These are phyloP conservation scores for Hypoxylon sp. DNA, from an alignment of 2,329 filamentous ascomycete genomes.

Conservation along the genomic window DNA sequence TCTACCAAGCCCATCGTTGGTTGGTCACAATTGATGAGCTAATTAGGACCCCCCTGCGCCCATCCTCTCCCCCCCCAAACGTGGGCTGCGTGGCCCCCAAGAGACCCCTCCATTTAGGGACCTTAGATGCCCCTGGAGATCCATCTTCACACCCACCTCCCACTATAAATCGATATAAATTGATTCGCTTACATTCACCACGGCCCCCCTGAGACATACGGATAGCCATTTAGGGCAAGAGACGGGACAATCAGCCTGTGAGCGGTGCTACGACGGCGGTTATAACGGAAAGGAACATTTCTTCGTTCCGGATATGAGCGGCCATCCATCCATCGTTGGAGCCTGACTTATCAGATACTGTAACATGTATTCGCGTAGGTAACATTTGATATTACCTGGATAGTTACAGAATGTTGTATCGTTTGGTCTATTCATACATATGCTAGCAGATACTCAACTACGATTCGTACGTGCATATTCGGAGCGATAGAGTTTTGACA, in stretches of 20 bases:
- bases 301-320: conserved; percentile 27
- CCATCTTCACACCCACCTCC: conserved; percentile 20
- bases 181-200: conserved; percentile 11
- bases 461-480: too few relatives aligned
- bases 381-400: too few relatives aligned
- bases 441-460: too few relatives aligned
- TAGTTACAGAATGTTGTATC: too few relatives aligned
- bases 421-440: too few relatives aligned
- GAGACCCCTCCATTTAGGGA: conserved; percentile 14
- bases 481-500: too few relatives aligned
- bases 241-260: conserved; percentile 34
- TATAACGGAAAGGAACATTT: conserved; percentile 37
- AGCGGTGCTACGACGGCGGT: conserved; percentile 34
- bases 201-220: conserved; percentile 13
- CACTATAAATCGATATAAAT: conserved; percentile 23
- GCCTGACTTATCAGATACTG: conserved; percentile 13
- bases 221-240: conserved; percentile 24
- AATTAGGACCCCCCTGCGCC: too few relatives aligned
- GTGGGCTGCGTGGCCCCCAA: conserved; percentile 6
- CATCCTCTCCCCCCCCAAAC: conserved; percentile 2
- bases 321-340: conserved; percentile 3
- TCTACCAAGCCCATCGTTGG: too few relatives aligned
- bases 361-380: too few relatives aligned
- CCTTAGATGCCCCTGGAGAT: conserved; percentile 33
- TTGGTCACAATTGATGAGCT: too few relatives aligned